Base-by-base conservation (phyloP, 805 yeast species). In the Candida khao-thaluensis region DNA sequence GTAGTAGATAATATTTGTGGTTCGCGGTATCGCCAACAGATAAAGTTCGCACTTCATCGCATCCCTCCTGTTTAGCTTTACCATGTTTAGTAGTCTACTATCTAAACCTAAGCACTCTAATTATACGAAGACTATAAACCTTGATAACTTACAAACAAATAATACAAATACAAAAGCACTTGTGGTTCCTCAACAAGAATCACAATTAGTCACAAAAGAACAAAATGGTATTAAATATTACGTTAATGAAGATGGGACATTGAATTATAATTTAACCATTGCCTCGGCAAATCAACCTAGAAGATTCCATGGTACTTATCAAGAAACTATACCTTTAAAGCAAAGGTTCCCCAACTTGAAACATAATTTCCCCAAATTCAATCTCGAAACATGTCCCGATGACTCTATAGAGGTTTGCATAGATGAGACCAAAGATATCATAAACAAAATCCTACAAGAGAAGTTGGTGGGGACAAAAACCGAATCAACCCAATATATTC, bases 241-340 rank as follows among this genome's bases (percentile, higher is more conserved):
- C 27, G 34, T 59, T 12, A 57, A 60, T 30, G 36, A 40, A 5
- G 61, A 59, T 46, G 65, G 66, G 4, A 41, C 55, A 11, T 29
- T 60, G 17, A 56, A 63, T 39, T 59, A 57, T 41, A 51, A 50
- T 25, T 30, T 44, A 12, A 58, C 67, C 1, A 54, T 59, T 7
- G 56, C 62, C 2, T 35, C 48, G 3, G 43, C 51, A 2, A 36
- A 27, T 12, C 30, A 45, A 2, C 37, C 40, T 10, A 21, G 69
- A 21, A 50, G 51, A 8, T 64, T 65, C 11, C 81, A 76, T 44
- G 53, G 79, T 0, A 60, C 76, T 0, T 75, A 76, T 38, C 69
- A 72, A 24, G 84, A 77, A 38, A 72, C 84, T 21, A 71, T 81
- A 17, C 89, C 90, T 0, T 59, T 82, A 35, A 71, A 85, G 43